Evolutionary conservation across 805 yeast species (phyloP), one percentile per base, ranked within the genome.

Genomic region (Zygotorulaspora sp.): DNA sequence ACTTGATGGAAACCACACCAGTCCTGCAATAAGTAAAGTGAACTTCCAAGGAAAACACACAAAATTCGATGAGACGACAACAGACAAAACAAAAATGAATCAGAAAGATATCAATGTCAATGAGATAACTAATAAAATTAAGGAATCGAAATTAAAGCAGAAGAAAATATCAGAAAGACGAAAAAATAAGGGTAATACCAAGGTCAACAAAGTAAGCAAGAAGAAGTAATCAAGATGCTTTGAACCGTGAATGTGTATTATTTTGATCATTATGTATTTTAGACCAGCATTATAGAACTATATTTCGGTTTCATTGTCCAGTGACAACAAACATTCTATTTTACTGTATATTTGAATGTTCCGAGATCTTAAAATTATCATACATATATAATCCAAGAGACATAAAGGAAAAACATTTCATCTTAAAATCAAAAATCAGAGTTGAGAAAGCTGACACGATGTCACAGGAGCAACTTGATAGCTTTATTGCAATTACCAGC

Each of bases 401-500:
- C 18, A n/a, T 27, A 17, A 34, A 25, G 22, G 20, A 28, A 28
- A 28, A 21, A 28, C 26, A 6, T 19, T 12, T 4, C 25, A 31
- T 35, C 27, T 5, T 18, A 18, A 14, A 25, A 19, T 12, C 10
- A 11, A 15, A 18, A 10, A 10, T 19, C 19, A 14, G 15, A 26
- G 23, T 15, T 16, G 16, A 21, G 10, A 12, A 36, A 37, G 20
- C 11, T 24, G 18, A 30, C n/a, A 21, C 16, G 13, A 59, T 58
- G 59, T 45, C 58, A 62, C 74, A 72, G 36, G 83, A 73, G 35
- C 63, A 68, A 32, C 67, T 85, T 25, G 80, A 83, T 15, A 75
- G 80, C 15, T 92, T 92, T 61, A 68, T 89, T 60, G 89, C 90
- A 27, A 80, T 92, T 37, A 88, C 97, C 0, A 83, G 86, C 15